Evolutionary conservation across 345 rosid species (phyloP).

Genomic region (Sisymbrium irio): DNA sequence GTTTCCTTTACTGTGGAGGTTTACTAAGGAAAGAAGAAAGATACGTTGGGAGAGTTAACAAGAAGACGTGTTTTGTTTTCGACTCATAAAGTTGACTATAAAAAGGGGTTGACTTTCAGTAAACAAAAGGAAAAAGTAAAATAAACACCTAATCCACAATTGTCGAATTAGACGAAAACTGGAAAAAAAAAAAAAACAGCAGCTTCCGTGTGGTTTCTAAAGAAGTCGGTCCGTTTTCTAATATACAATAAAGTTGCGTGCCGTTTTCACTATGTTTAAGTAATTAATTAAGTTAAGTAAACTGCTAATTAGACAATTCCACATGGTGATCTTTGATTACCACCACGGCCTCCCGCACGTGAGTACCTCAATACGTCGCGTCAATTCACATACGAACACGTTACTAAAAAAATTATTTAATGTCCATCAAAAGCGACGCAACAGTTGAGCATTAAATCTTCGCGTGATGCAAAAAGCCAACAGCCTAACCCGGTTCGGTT

Average conservation of each 20-base stretch:
- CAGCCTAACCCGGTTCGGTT: slow-evolving; percentile 12
- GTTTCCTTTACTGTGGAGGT: slow-evolving; percentile 1
- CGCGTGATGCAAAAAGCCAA: neutral
- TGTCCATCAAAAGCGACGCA: neutral
- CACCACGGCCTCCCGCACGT: slow-evolving; percentile 17
- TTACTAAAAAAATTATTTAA: neutral
- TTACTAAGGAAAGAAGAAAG: neutral
- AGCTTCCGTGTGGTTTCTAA: slow-evolving; percentile 23
- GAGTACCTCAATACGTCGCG: slow-evolving; percentile 8
- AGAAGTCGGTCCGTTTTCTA: slow-evolving; percentile 13
- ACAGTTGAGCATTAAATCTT: neutral
- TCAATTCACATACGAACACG: slow-evolving; percentile 3
- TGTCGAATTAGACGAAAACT: neutral
- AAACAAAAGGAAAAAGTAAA: neutral
- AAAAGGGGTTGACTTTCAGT: neutral
- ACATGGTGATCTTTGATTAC: slow-evolving; percentile 32
- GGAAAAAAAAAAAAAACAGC: neutral
- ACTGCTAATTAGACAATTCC: slow-evolving; percentile 20
- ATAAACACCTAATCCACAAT: neutral
- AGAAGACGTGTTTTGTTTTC: neutral
- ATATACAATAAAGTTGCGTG: slow-evolving; percentile 20
- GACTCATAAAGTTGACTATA: slow-evolving; percentile 5
- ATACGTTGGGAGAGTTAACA: neutral
- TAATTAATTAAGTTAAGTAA: neutral
- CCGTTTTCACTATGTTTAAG: slow-evolving; percentile 4